Evolutionary conservation across 1,139 yeast genomes (phyloP).

Genomic region (Lizanozyma gosingica): DNA sequence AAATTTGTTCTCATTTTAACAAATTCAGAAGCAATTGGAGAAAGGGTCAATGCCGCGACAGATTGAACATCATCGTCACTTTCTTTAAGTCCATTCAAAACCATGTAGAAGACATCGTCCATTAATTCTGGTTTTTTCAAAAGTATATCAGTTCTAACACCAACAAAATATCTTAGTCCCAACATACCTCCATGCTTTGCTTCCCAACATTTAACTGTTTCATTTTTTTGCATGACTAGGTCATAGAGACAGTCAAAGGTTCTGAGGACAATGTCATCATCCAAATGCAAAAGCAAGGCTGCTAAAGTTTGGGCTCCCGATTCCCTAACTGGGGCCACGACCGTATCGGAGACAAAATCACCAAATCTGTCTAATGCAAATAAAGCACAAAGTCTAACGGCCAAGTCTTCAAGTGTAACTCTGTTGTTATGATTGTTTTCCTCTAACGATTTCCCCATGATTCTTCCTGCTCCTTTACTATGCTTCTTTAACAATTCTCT

Average conservation of each 20-base stretch:
- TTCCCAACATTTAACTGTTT: constrained; percentile 62
- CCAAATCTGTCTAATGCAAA: constrained; percentile 95
- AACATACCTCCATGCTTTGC: constrained; percentile 98
- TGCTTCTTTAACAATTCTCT: constrained; percentile 81
- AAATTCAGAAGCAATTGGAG: constrained; percentile 84
- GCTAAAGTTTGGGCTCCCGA: constrained; percentile 94
- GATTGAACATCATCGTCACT: constrained; percentile 96
- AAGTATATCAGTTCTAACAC: constrained; percentile 76
- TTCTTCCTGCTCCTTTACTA: constrained; percentile 81
- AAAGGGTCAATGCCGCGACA: constrained; percentile 86
- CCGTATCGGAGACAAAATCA: constrained; percentile 95
- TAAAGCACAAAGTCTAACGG: constrained; percentile 76
- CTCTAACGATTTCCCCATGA: constrained; percentile 47
- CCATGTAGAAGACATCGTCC: constrained; percentile 74
- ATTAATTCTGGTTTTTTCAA: constrained; percentile 49
- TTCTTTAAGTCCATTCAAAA: constrained; percentile 74
- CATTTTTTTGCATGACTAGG: constrained; percentile 53
- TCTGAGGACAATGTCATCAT: constrained; percentile 41
- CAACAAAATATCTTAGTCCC: constrained; percentile 85
- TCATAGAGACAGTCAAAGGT: constrained; percentile 61
- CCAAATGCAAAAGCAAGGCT: constrained; percentile 68
- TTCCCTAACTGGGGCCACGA: constrained; percentile 96
- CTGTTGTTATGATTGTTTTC: constrained; percentile 63
- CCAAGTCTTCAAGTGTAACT: constrained; percentile 75
- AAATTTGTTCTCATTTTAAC: constrained; percentile 54